Evolutionary conservation across 495 filamentous ascomycete species (phyloP).

Genomic region (Sphaerosporella brunnea): DNA sequence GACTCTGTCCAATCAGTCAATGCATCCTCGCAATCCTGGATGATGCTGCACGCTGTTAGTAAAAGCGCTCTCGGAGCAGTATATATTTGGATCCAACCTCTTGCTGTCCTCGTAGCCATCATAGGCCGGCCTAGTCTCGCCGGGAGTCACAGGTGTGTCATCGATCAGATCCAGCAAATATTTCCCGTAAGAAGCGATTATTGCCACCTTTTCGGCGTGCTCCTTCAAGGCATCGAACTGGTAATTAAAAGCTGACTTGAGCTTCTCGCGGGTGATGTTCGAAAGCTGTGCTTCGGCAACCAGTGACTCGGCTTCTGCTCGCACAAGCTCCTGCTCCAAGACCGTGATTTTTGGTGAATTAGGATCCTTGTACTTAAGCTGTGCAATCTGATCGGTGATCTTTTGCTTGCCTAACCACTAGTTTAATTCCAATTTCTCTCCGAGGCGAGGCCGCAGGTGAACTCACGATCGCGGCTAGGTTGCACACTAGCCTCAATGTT

Average conservation of each 20-base stretch:
- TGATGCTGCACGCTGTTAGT: slow-evolving; percentile 42
- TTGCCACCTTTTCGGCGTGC: slow-evolving; percentile 95
- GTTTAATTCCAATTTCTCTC: not conserved
- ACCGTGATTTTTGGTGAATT: slow-evolving; percentile 95
- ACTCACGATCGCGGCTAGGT: slow-evolving; percentile 85
- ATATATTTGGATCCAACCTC: slow-evolving; percentile 31
- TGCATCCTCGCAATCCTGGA: slow-evolving; percentile 95
- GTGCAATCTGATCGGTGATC: slow-evolving; percentile 96
- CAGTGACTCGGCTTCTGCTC: slow-evolving; percentile 92
- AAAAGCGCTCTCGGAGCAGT: not conserved
- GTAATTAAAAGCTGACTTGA: slow-evolving; percentile 95
- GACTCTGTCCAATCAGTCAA: slow-evolving; percentile 90
- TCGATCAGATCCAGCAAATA: slow-evolving; percentile 89
- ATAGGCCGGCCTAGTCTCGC: slow-evolving; percentile 89
- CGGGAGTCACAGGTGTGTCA: slow-evolving; percentile 89
- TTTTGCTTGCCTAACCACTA: slow-evolving; percentile 70
- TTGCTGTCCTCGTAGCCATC: slow-evolving; percentile 98
- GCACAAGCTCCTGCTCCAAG: slow-evolving; percentile 94
- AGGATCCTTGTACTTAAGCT: slow-evolving; percentile 98
- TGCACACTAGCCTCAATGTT: slow-evolving; percentile 98
- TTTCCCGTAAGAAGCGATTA: slow-evolving; percentile 94
- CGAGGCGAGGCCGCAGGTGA: not conserved
- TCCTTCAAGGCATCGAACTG: slow-evolving; percentile 95
- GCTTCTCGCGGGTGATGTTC: slow-evolving; percentile 98
- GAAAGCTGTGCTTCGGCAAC: slow-evolving; percentile 95